Conservation (phyloP, 176 grass and related monocot genomes). For the Carex kokanica region DNA sequence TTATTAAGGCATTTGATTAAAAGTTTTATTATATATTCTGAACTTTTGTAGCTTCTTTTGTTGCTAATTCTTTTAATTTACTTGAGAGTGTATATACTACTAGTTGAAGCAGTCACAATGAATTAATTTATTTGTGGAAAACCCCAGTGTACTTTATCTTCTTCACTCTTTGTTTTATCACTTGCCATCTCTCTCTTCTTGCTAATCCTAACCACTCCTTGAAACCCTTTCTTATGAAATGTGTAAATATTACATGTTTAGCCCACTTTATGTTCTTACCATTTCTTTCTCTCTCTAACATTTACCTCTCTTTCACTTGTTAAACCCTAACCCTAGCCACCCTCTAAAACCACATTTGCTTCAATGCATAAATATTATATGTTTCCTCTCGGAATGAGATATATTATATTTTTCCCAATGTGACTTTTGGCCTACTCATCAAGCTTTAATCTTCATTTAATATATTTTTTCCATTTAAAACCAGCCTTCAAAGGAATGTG, state of each 20-base stretch:
- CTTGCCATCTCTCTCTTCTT: background rate
- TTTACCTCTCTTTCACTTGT: background rate
- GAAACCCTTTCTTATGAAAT: background rate
- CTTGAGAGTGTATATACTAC: background rate
- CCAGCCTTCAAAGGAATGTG: conserved; percentile 68
- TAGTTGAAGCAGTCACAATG: background rate
- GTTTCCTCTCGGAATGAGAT: background rate
- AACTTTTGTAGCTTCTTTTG: background rate
- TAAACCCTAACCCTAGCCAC: background rate
- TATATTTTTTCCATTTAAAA: background rate
- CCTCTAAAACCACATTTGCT: background rate
- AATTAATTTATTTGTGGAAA: background rate
- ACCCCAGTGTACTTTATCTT: background rate
- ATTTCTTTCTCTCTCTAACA: background rate
- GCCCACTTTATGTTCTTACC: background rate
- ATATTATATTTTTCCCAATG: background rate
- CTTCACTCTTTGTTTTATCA: background rate
- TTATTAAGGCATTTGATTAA: background rate
- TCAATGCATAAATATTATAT: background rate
- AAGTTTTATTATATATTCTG: background rate
- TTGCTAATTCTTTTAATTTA: background rate
- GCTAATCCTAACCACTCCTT: background rate
- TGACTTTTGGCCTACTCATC: background rate
- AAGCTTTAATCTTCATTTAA: background rate
- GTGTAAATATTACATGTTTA: background rate